These are phyloP conservation scores for Nicotiana sylvestris DNA, from an alignment of 257 asterid species.

Conservation along the genomic window DNA sequence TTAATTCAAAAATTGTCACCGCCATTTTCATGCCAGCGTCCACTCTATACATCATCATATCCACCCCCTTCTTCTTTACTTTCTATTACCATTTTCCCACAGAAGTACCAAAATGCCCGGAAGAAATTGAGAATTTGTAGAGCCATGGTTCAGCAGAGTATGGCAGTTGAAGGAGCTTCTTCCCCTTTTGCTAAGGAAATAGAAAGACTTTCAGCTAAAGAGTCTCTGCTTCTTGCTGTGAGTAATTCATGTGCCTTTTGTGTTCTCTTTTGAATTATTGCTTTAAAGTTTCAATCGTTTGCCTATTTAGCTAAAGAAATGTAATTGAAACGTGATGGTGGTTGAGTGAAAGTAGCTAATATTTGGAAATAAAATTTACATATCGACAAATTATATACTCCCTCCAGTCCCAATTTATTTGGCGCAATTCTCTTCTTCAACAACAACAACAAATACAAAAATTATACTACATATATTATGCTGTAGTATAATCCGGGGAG, in stretches of 20 bases:
- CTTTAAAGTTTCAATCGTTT: no score
- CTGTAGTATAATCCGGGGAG: no score
- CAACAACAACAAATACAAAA: no score
- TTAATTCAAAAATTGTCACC: not conserved
- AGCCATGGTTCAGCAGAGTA: slow-evolving; percentile 61
- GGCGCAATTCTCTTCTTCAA: no score
- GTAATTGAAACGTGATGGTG: not conserved
- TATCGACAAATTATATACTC: no score
- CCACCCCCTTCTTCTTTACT: not conserved
- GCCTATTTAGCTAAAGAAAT: not conserved
- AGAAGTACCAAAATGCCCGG: not conserved
- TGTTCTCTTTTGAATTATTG: not conserved
- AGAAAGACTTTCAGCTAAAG: slow-evolving; percentile 90
- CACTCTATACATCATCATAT: slow-evolving; percentile 2
- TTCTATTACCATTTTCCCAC: not conserved
- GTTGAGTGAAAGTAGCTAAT: not conserved
- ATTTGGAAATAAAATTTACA: no score
- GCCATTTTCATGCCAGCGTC: not conserved
- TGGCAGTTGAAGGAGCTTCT: slow-evolving; percentile 53
- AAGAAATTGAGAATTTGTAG: slow-evolving; percentile 15
- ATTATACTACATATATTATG: no score
- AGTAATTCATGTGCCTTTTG: slow-evolving; percentile 4
- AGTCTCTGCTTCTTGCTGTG: slow-evolving; percentile 84
- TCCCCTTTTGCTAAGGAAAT: slow-evolving; percentile 83
- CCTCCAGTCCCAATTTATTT: no score